A percentile compares a stretch with the other conserved stretches of the same genome.
Evolutionary conservation across 192 early-diverging fungal species (phyloP).

Genomic region (Backusella sp.): DNA sequence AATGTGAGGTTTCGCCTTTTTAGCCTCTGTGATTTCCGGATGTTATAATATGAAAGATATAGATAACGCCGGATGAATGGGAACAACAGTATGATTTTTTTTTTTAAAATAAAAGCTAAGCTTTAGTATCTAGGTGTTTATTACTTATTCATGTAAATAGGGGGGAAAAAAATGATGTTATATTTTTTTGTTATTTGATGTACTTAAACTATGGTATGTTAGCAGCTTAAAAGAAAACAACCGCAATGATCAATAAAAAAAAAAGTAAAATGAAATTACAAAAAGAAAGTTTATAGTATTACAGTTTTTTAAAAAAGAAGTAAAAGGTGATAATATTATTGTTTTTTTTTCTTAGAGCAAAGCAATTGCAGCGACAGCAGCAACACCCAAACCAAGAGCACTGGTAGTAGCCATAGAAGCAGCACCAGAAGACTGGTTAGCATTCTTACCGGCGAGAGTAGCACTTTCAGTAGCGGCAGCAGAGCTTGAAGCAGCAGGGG

Average conservation of each 20-base stretch:
- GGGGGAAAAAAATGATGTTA: background rate
- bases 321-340: background rate
- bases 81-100: too few relatives aligned
- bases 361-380: slow-evolving; percentile 1
- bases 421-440: background rate
- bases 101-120: background rate
- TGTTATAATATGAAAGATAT: too few relatives aligned
- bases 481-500: slow-evolving; percentile 1
- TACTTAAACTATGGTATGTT: background rate
- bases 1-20: too few relatives aligned
- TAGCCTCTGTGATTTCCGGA: too few relatives aligned
- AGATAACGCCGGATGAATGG: too few relatives aligned
- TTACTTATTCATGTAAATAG: background rate
- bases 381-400: slow-evolving; percentile 10
- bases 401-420: background rate
- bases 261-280: background rate
- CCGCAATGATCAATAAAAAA: background rate
- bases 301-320: background rate
- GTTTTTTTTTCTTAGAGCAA: background rate
- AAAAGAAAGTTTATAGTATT: background rate
- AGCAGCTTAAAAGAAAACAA: background rate
- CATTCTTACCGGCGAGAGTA: background rate
- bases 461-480: background rate
- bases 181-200: background rate
- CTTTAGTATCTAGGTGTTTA: background rate